Evolutionary conservation across 2,329 filamentous ascomycete genomes (phyloP).

Genomic region (Talaromyces marneffei): DNA sequence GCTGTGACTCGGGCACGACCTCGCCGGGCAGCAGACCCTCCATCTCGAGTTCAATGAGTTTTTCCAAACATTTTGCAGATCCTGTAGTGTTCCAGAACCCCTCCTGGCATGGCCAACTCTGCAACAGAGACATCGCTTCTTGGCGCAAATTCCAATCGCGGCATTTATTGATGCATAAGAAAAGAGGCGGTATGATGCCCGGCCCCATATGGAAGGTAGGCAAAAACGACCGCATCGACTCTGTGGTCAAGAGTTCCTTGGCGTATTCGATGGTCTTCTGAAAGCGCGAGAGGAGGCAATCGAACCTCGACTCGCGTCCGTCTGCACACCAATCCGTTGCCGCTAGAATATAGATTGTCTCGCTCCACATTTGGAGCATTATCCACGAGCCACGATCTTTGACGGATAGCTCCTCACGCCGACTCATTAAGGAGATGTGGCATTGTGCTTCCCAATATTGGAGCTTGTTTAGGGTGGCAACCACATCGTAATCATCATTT

Average conservation of each 20-base stretch:
- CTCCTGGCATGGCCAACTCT: slow-evolving; percentile 11
- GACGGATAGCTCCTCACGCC: neutral
- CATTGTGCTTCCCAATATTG: neutral
- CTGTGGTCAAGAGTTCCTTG: neutral
- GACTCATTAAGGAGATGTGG: neutral
- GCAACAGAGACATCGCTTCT: slow-evolving; percentile 10
- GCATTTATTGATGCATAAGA: slow-evolving; percentile 29
- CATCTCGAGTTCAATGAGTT: slow-evolving; percentile 12
- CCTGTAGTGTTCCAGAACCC: slow-evolving; percentile 9
- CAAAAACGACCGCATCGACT: neutral
- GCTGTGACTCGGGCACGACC: slow-evolving; percentile 8
- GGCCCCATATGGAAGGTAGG: slow-evolving; percentile 22
- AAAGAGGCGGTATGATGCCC: slow-evolving; percentile 30
- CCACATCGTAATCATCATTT: neutral
- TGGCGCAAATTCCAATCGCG: slow-evolving; percentile 22
- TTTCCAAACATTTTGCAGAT: slow-evolving; percentile 7
- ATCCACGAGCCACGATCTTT: slow-evolving; percentile 7
- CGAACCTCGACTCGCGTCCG: slow-evolving; percentile 12
- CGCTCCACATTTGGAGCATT: slow-evolving; percentile 15
- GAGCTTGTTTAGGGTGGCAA: neutral
- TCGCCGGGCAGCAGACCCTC: slow-evolving; percentile 4
- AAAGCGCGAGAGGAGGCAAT: slow-evolving; percentile 10
- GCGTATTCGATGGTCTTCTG: slow-evolving; percentile 3
- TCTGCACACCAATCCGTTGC: neutral
- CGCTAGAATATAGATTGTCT: slow-evolving; percentile 10